phyloP scores from a whole-genome alignment of 306 rosid genomes.

The Cicer pinnatifidum region DNA sequence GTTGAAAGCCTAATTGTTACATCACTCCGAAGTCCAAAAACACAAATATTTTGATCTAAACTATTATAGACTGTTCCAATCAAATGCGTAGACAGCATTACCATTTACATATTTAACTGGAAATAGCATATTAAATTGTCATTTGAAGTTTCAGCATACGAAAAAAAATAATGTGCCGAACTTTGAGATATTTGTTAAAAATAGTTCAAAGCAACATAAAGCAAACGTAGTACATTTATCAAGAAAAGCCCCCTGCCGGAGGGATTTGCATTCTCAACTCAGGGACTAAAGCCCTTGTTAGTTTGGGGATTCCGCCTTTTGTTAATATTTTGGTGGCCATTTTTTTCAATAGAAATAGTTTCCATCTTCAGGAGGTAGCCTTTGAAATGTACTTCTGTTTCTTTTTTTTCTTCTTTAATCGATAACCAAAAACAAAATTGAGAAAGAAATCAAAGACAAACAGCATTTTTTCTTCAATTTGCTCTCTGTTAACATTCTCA shows the following conservation, averaged over 20 bases:
- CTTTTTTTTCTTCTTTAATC: neutral
- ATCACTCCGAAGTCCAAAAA: slow-evolving; percentile 13
- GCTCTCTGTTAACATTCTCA: neutral
- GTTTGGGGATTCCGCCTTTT: neutral
- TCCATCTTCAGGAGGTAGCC: neutral
- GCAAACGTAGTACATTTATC: neutral
- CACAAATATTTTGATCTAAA: neutral
- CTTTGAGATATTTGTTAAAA: neutral
- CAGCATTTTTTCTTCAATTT: neutral
- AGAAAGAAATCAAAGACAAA: neutral
- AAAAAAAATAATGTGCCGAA: too few relatives aligned
- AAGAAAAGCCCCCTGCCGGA: neutral
- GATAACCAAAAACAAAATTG: neutral
- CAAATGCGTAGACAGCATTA: neutral
- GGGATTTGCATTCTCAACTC: neutral
- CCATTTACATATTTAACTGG: neutral
- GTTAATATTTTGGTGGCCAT: neutral
- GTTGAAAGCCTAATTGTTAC: slow-evolving; percentile 27
- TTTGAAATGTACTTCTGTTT: neutral
- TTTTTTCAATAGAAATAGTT: neutral
- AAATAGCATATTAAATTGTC: neutral
- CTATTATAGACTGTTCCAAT: neutral
- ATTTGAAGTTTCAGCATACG: neutral
- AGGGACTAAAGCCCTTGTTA: neutral
- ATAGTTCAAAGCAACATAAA: neutral